Base-by-base conservation (phyloP, 768 basidiomycete species). In the Macrolepiota dolichaula region DNA sequence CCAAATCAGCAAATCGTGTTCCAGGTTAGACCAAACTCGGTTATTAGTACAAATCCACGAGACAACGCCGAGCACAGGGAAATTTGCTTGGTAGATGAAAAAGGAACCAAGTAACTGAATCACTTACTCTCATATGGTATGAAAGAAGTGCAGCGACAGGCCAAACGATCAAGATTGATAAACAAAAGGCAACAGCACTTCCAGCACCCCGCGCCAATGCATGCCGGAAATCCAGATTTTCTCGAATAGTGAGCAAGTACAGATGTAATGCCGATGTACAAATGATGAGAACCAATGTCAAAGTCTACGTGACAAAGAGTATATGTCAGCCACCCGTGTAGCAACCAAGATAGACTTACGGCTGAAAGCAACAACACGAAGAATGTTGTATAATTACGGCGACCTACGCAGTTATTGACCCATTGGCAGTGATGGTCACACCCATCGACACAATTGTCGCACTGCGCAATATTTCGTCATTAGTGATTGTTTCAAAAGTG, bases 331-430 rank as follows among this genome's bases (percentile, higher is more conserved):
- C 46, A 44, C 58, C 56, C 50, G 27, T 58, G 15, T n/a, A 11
- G 15, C 53, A 29, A 49, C 19, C 22, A 49, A 12, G 24, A 24
- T 49, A 24, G 29, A 83, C 92, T 70, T 70, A 94, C 91, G 11
- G 87, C 83, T 37, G 85, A 84, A 42, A 88, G 71, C n/a, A 99
- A 79, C 65, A 96, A 85, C 0, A 84, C 85, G 63, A 96, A 87
- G 75, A 99, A 99, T n/a, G 87, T 82, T 17, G 93, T 90, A 71
- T 99, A 98, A 71, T 98, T 98, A 49, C 95, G 87, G 42, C 93
- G 85, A 6, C 97, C 97, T 42, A 99, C 83, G 71, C 97, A 98
- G 70, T 94, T 97, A 72, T 98, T 97, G 19, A 99, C 85, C 90
- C 89, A 91, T 69, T 88, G 88, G 64, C 89, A 92, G 69, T 94